These are phyloP conservation scores for Toxicodendron radicans DNA, from an alignment of 345 rosid genomes.

Conservation along the genomic window DNA sequence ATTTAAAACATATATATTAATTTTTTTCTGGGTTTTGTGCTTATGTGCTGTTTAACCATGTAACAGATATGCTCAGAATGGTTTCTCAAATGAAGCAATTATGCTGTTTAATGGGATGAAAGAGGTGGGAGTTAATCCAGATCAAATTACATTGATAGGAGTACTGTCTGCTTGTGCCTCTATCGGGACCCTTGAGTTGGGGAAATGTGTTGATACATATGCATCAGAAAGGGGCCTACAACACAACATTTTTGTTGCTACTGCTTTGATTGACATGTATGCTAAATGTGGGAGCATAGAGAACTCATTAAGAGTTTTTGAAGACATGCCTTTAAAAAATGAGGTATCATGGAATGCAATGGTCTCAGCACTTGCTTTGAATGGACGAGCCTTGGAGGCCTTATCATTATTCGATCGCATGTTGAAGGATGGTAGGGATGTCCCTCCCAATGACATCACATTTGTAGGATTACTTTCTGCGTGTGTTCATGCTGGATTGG, in stretches of 20 bases:
- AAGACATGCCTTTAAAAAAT: constrained; percentile 63
- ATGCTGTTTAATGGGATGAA: constrained; percentile 55
- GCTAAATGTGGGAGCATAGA: constrained; percentile 81
- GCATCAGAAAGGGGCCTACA: constrained; percentile 47
- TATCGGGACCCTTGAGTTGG: constrained; percentile 76
- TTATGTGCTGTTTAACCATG: constrained; percentile 9
- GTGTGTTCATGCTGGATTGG: constrained; percentile 88
- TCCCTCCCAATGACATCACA: constrained; percentile 66
- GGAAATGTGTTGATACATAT: constrained; percentile 54
- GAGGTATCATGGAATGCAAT: constrained; percentile 91
- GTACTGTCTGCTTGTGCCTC: constrained; percentile 80
- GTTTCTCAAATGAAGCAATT: constrained; percentile 71
- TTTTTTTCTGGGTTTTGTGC: constrained; percentile 3
- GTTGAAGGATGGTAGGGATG: constrained; percentile 38
- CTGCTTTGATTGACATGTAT: constrained; percentile 86
- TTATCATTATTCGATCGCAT: constrained; percentile 57
- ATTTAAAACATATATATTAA: not conserved
- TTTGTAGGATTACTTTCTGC: constrained; percentile 82
- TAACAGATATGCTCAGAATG: constrained; percentile 79
- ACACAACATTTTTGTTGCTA: constrained; percentile 59
- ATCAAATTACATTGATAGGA: constrained; percentile 54
- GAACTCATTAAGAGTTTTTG: constrained; percentile 67
- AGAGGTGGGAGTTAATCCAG: constrained; percentile 40
- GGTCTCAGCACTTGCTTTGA: constrained; percentile 80
- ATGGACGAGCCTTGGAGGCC: constrained; percentile 71